phyloP scores from a whole-genome alignment of 108 stramenopile genomes.

The Nitzschia inconspicua region DNA sequence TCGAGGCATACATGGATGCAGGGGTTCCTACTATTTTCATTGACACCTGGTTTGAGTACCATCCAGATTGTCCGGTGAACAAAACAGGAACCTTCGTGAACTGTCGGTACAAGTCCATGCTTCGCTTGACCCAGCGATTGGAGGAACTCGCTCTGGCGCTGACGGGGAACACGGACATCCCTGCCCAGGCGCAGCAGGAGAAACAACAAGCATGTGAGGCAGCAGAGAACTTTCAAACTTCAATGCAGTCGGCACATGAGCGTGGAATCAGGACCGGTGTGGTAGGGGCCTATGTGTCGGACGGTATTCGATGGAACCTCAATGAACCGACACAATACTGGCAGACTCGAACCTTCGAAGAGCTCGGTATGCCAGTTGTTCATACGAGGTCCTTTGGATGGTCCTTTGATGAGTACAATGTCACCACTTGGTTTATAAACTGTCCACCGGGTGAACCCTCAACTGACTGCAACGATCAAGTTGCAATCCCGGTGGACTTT shows the following conservation, averaged over 20 bases:
- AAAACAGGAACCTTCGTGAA: not conserved
- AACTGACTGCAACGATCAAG: not conserved
- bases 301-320: not conserved
- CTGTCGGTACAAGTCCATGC: not conserved
- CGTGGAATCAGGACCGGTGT: not conserved
- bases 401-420: too few species aligned
- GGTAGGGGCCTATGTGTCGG: too few species aligned
- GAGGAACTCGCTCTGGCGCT: not conserved
- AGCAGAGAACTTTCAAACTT: not conserved
- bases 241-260: not conserved
- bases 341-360: constrained; percentile 1
- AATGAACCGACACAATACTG: not conserved
- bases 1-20: not conserved
- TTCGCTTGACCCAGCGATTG: not conserved
- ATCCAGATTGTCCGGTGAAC: not conserved
- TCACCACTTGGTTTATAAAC: too few species aligned
- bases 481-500: constrained; percentile 5
- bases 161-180: not conserved
- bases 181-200: not conserved
- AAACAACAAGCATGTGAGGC: constrained; percentile 2
- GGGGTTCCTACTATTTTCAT: constrained; percentile 1
- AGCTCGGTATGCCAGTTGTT: constrained; percentile 5
- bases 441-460: not conserved
- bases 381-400: too few species aligned
- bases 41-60: constrained; percentile 3